Evolutionary conservation across 2,329 filamentous ascomycete genomes (phyloP), one percentile per base, ranked within the genome.

Genomic region (Sclerotiophoma versabilis): DNA sequence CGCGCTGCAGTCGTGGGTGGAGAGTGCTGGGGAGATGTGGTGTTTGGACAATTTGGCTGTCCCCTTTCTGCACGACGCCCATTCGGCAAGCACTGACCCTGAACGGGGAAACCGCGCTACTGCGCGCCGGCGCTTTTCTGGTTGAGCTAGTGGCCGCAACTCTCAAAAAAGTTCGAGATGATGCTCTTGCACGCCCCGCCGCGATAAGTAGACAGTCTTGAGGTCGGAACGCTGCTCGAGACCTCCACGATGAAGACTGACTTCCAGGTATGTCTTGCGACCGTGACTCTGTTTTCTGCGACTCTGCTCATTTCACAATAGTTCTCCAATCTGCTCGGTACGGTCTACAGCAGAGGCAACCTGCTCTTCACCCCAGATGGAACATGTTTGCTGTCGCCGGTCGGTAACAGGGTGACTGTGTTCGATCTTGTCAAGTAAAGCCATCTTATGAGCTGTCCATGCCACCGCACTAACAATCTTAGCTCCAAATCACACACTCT

Each of bases 281-380:
- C 76, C 49, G 37, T 15, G 5, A 30, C 33, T 42, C 15, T 53
- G 37, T 19, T n/a, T 8, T 32, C 2, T 17, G n/a, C 17, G 26
- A n/a, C 23, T 1, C 25, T 15, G 34, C 65, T 79, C 52, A 78
- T 57, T 8, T 8, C 12, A n/a, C 19, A n/a, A 2, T 70, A 97
- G 93, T 99, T 99, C 80, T 96, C 93, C 75, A 99, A 98, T 79
- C 85, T 99, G 75, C 86, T 99, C 71, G 96, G 95, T 74, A 99
- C 95, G 66, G 95, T 99, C 74, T 99, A 98, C 82, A 92, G 92
- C 81, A 91, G 93, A 85, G 95, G 96, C 78, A 99, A 98, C 76
- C 85, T 99, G 71, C 84, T 97, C 74, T 99, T 96, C 81, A 96
- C 91, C 69, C 92, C 93, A 58, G 93, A 99, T 84, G 96, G 96